Percentiles rank a stretch among this genome's conserved stretches.
These are phyloP conservation scores for Aristolochia contorta DNA, from an alignment of 164 flowering plant species.

Conservation along the genomic window DNA sequence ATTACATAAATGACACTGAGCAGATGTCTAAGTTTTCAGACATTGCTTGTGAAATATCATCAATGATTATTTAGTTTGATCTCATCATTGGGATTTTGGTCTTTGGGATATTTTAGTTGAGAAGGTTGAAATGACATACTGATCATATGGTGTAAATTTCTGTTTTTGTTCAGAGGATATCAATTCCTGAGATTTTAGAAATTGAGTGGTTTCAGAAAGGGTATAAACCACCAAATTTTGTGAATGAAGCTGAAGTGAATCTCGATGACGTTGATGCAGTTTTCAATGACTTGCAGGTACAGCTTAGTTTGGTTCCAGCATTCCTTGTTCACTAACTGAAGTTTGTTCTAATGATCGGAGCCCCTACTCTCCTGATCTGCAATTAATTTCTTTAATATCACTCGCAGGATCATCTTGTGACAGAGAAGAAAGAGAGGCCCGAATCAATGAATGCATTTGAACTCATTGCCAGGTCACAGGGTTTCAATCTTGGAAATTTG, in stretches of 20 bases:
- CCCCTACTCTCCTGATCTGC: neutral
- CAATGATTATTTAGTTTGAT: too few relatives aligned
- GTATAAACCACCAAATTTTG: conserved; percentile 57
- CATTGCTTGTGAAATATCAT: too few relatives aligned
- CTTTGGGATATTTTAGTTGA: too few relatives aligned
- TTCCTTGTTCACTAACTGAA: too few relatives aligned
- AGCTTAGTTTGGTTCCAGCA: neutral
- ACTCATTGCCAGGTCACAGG: conserved; percentile 69
- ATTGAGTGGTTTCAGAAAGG: conserved; percentile 87
- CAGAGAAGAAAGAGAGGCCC: conserved; percentile 82
- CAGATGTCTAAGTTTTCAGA: too few relatives aligned
- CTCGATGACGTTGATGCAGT: conserved; percentile 86
- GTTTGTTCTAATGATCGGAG: neutral
- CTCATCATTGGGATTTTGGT: too few relatives aligned
- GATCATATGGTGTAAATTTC: neutral
- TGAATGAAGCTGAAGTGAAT: conserved; percentile 47
- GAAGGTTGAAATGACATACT: neutral
- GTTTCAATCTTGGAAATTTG: conserved; percentile 74
- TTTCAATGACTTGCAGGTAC: conserved; percentile 64
- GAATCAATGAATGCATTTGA: conserved; percentile 93
- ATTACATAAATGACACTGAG: too few relatives aligned
- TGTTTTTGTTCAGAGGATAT: conserved; percentile 49
- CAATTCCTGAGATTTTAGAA: conserved; percentile 60
- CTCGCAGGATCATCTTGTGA: conserved; percentile 68
- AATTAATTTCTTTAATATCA: neutral